Evolutionary conservation across 1,284 basidiomycete genomes (phyloP).

Genomic region (Gymnopus androsaceus): DNA sequence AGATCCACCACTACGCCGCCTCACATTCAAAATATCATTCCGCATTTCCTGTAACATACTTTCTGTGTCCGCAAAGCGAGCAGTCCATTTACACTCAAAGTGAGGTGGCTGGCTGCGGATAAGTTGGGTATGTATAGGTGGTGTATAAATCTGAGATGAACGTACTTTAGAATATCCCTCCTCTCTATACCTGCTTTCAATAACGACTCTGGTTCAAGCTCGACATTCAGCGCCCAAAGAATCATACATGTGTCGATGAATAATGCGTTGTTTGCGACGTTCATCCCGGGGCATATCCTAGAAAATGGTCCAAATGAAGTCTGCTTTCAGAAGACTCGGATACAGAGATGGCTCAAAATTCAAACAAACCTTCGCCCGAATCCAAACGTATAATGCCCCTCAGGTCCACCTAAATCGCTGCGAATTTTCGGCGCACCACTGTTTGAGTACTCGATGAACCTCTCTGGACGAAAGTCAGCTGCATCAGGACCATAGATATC

Average conservation of each 20-base stretch:
- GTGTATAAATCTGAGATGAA: too few species aligned
- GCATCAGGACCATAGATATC: conserved; percentile 9
- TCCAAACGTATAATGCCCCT: conserved; percentile 11
- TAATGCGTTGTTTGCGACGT: conserved; percentile 7
- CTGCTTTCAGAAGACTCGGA: not conserved
- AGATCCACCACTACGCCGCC: too few species aligned
- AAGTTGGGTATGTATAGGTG: too few species aligned
- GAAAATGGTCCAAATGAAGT: too few species aligned
- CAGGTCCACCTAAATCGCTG: not conserved
- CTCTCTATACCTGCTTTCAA: not conserved
- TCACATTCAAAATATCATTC: too few species aligned
- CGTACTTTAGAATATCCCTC: not conserved
- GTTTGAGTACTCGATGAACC: conserved; percentile 4
- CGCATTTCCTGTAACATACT: too few species aligned
- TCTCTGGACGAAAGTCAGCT: conserved; percentile 7
- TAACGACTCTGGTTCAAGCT: not conserved
- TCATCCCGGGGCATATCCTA: conserved; percentile 5
- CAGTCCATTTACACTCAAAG: too few species aligned
- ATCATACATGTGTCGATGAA: conserved; percentile 1
- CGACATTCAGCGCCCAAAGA: conserved; percentile 2
- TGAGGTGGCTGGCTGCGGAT: too few species aligned
- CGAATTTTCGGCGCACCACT: not conserved
- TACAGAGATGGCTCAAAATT: not conserved
- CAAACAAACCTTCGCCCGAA: conserved; percentile 12
- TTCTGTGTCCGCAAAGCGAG: too few species aligned